Conservation (phyloP, 2,329 filamentous ascomycete species). For the Aotearoamyces nothofagi region DNA sequence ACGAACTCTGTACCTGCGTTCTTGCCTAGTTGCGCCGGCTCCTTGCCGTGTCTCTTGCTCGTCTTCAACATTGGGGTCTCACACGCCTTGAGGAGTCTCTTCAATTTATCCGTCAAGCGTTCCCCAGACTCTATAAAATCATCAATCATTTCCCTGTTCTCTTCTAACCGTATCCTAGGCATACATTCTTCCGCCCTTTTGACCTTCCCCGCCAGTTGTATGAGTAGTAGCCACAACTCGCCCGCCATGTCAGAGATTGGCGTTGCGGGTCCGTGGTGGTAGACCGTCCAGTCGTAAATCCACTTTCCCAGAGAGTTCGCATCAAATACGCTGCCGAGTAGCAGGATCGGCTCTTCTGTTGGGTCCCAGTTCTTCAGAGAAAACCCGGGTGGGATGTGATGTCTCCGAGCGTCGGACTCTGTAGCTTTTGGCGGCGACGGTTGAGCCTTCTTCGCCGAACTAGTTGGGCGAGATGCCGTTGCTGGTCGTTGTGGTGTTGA, state of each 20-base stretch:
- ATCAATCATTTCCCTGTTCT: slow-evolving; percentile 67
- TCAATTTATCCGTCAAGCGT: slow-evolving; percentile 71
- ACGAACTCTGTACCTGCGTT: slow-evolving; percentile 92
- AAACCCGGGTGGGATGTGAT: slow-evolving; percentile 76
- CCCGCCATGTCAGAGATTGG: slow-evolving; percentile 85
- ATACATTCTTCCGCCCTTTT: slow-evolving; percentile 76
- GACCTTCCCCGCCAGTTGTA: slow-evolving; percentile 85
- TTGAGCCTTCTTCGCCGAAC: slow-evolving; percentile 17
- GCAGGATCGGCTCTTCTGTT: slow-evolving; percentile 79
- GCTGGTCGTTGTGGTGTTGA: slow-evolving; percentile 18
- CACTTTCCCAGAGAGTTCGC: slow-evolving; percentile 96
- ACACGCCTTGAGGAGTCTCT: slow-evolving; percentile 75
- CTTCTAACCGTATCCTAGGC: slow-evolving; percentile 52
- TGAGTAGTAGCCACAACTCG: slow-evolving; percentile 88
- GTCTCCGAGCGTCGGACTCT: slow-evolving; percentile 42
- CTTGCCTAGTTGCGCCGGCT: slow-evolving; percentile 64
- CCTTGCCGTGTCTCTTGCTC: slow-evolving; percentile 56
- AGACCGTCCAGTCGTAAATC: slow-evolving; percentile 99
- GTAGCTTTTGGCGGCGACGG: slow-evolving; percentile 32
- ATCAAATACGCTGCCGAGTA: slow-evolving; percentile 91
- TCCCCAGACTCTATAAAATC: slow-evolving; percentile 87
- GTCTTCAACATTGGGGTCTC: slow-evolving; percentile 92
- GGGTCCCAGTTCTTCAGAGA: slow-evolving; percentile 98
- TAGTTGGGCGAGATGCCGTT: slow-evolving; percentile 10
- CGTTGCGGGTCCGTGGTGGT: slow-evolving; percentile 65